Evolutionary conservation across 495 filamentous ascomycete genomes (phyloP), one percentile per base, ranked within the genome.

Genomic region (Cairneyella variabilis): DNA sequence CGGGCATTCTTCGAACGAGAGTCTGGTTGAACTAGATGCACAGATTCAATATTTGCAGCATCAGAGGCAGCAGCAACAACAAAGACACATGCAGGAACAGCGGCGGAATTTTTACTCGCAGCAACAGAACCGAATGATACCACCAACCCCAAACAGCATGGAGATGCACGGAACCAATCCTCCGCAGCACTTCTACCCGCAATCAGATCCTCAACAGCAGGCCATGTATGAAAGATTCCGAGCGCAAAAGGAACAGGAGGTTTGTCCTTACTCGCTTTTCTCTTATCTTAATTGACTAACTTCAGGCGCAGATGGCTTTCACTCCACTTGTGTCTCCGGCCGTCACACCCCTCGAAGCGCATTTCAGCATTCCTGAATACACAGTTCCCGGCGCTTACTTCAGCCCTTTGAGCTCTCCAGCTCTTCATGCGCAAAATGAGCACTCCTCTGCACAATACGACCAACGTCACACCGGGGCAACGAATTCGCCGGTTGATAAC

Each of bases 321-420:
- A 98, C 93, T 6, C 93, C 93, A 8, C 81, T 98, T 25, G 88
- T 95, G 7, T 97, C 93, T 28, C 93, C 93, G 17, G 92, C 91
- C 2, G 92, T 97, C 61, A 96, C 92, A 9, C 92, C 93, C 23
- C 77, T 93, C 41, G 91, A 96, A 57, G 78, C 81, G 27, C 86
- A 90, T 63, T 95, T 95, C 66, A 69, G 82, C 21, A 81, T 91
- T 38, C 81, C 84, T 10, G 88, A 91, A 53, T 97, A 89, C 64
- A 83, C 85, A 11, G 82, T 90, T 11, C 86, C 88, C 9, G 84
- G 86, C n/a, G 89, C 90, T 38, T 91, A 93, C 66, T 96, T 97
- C 64, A 97, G 90, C 59, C 93, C 93, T 4, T 74, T 98, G 39
- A 95, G 88, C 1, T 97, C 93, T 21, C 93, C 93, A 0, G 91